Evolutionary conservation across 768 basidiomycete species (phyloP), one percentile per base, ranked within the genome.

Genomic region (Cubamyces lactineus): DNA sequence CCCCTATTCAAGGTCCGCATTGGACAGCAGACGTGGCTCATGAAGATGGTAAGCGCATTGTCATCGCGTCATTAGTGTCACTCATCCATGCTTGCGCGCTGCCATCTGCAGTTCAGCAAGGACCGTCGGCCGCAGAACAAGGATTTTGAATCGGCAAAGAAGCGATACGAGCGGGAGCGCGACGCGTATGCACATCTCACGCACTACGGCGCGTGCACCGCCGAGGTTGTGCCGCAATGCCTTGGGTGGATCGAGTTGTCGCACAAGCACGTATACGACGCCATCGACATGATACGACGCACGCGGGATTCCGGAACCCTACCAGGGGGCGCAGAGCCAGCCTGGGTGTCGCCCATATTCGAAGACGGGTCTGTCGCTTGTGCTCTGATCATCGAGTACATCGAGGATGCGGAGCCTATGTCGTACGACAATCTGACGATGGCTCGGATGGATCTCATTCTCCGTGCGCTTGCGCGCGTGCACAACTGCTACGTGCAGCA

Each of bases 221-320:
- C 53, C 3, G 63, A 59, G 23, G 28, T 42, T 13, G 66, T 62
- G 13, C 66, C 63, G 7, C 30, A 47, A 3, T 67, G 66, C 53
- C 62, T 57, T 41, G 66, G 66, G 6, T 67, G 65, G 65, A 19
- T 63, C 39, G 41, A 45, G 15, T 53, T 78, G 21, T 56, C 54
- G 11, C 23, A 21, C 5, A 17, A 19, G 1, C 38, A 40, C 11
- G 39, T 53, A 1, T 39, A 39, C n/a, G 39, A n/a, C 21, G 51
- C 51, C 7, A 53, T 40, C 19, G 39, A 40, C 19, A 23, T 48
- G 48, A 46, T 40, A 52, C 19, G 21, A 1, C 17, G 26, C 5
- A 40, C 51, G 15, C 38, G n/a, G 5, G 38, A 16, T 7, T 9
- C 53, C n/a, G 63, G 47, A 2, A 51, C 28, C n/a, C 46, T 61